Evolutionary conservation across 805 yeast species (phyloP), one percentile per base, ranked within the genome.

Genomic region (Myxozyma udenii): DNA sequence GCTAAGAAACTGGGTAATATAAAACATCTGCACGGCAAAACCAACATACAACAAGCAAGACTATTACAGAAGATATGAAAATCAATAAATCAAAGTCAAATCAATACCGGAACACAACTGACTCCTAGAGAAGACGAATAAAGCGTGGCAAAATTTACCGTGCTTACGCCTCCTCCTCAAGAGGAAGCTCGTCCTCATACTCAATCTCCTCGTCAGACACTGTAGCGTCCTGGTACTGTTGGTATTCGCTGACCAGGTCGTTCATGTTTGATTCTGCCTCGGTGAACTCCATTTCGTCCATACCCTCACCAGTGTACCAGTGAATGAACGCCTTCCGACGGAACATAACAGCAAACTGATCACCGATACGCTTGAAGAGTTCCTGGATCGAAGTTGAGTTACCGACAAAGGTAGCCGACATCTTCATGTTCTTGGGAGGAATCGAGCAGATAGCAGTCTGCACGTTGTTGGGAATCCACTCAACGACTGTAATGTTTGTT

Each of bases 391-490:
- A 84, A 9, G 97, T 90, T 37, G 96, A 85, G 75, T 89, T 89
- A 70, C 96, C 97, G 66, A 89, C 83, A 65, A 89, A 89, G 3
- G 96, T 90, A 39, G 96, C 96, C 53, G 95, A 77, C 85, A 87
- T 85, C 68, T 84, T 88, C 61, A 85, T 75, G 62, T 79, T 95
- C 70, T 79, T 80, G 63, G 96, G 96, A 43, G 96, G 89, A 52
- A 87, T 93, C 24, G 90, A 84, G 73, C 96, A 89, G 44, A 89
- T 91, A 40, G 96, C 90, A 33, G 96, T 87, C 75, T 89, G 96
- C 65, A 89, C 95, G 68, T 89, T 90, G 73, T 88, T 88, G 66
- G 96, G 96, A 73, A 90, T 90, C 97, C 97, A 89, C 73, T 89
- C 96, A 50, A 90, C 97, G 66, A 89, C 57, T 54, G 28, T 11